Base-by-base conservation (phyloP, 1,284 basidiomycete genomes). In the Exobasidium rhododendri region DNA sequence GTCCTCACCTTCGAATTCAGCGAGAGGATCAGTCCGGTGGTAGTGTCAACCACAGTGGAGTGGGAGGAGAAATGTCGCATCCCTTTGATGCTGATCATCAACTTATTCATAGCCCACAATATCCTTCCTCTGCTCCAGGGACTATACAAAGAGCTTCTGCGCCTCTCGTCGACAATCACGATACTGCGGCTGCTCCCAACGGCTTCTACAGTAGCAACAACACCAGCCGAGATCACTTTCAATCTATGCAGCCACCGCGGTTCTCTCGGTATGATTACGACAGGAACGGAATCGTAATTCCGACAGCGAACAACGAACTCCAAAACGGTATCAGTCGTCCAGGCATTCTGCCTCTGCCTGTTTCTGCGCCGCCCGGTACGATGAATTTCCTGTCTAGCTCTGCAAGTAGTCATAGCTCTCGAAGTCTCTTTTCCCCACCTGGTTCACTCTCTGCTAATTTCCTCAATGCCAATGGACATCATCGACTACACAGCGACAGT, bases 401-500 rank as follows among this genome's bases (percentile, higher is more conserved):
- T 49, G 32, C 13, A 29, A 22, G 47, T 58, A 30, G 17, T 26
- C 26, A 10, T 11, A 29, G 14, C 28, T 31, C 53, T 10, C 44
- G 14, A 32, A 61, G 57, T n/a, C 28, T 32, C 52, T 26, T 5
- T 30, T 46, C 13, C 22, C 28, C 7, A 40, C 54, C 24, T n/a
- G 65, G 61, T 26, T 60, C 58, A 47, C 62, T 66, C 20, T 61
- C 65, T 2, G 60, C 58, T 2, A 62, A 62, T 40, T 40, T 40
- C 17, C 35, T 40, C 7, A 40, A 17, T 40, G 35, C 35, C 62
- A 64, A 13, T 61, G 59, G 4, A 32, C 68, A 70, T 45, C 65
- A 68, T 59, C 65, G 65, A 1, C 58, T 69, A 32, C 67, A 69
- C 59, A 67, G 65, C 26, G 69, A 71, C 35, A 65, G 65, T 59